Base-by-base conservation (phyloP, 257 asterid species). In the Capsicum pubescens region DNA sequence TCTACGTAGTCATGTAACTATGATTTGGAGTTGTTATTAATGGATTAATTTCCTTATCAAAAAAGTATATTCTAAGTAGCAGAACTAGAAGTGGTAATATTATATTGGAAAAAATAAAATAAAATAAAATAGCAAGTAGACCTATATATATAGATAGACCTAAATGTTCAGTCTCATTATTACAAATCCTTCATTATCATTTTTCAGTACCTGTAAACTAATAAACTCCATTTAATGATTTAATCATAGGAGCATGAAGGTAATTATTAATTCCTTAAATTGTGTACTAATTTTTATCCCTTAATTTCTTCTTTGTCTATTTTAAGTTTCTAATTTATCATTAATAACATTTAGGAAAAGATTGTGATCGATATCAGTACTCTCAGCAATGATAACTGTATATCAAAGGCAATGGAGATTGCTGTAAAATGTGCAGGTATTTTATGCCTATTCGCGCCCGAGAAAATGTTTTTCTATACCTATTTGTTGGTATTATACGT, bases 381-480 rank as follows among this genome's bases (percentile, higher is more conserved):
- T 60, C n/a, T 76, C 26, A 11, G n/a, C 61, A 79, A 52, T 46
- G 87, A 81, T 26, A 58, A 57, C 32, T 68, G 84, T 56, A 48
- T 85, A 82, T 78, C 89, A 50, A 87, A 81, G 44, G 87, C 87
- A 54, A 84, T 84, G 89, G 68, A 56, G 19, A 60, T 82, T 36
- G 87, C 89, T 57, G 82, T 86, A 32, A 74, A 50, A 13, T 36
- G 32, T 26, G 10, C 72, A 11, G 87, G 89, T 85, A 80, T 12
- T 66, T 66, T 39, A 12, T 12, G 0, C 74, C 48, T 0, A 32
- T 21, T 39, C 44, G 5, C 5, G 44, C 44, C 5, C 44, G 0
- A 4, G 44, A 39, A 39, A 39, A 39, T 39, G 32, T 1, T 26
- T 26, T 26, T 26, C 32, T 26, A 26, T 26, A 26, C 32, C 32